phyloP scores from a whole-genome alignment of 2,329 filamentous ascomycete genomes.

The Cladophialophora psammophila region DNA sequence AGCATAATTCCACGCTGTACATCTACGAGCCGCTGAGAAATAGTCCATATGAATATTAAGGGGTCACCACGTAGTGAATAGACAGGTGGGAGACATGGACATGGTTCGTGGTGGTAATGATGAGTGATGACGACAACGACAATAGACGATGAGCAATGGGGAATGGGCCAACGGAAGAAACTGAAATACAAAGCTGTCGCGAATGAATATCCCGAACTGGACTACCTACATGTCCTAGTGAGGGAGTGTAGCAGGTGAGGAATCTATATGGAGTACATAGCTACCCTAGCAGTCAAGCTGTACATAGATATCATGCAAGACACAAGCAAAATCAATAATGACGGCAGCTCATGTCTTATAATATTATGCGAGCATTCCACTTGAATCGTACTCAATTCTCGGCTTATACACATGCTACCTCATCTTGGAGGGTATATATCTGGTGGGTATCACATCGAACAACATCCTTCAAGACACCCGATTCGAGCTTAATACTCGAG shows the following conservation, averaged over 20 bases:
- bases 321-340: too few relatives aligned
- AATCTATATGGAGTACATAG: background rate
- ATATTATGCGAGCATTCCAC: too few relatives aligned
- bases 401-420: background rate
- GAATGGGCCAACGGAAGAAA: background rate
- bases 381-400: background rate
- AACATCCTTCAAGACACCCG: constrained; percentile 6
- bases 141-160: background rate
- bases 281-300: background rate
- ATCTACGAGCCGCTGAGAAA: constrained; percentile 53
- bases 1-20: constrained; percentile 57
- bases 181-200: background rate
- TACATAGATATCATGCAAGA: background rate
- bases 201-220: background rate
- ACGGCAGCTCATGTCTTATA: too few relatives aligned
- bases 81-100: background rate
- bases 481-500: background rate
- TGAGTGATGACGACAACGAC: background rate
- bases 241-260: background rate
- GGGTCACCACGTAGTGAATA: background rate
- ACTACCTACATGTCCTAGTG: background rate
- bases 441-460: constrained; percentile 26
- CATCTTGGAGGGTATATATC: constrained; percentile 3
- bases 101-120: background rate
- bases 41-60: constrained; percentile 31